Evolutionary conservation across 805 yeast genomes (phyloP).

Genomic region (Debaryomyces prosopidis): DNA sequence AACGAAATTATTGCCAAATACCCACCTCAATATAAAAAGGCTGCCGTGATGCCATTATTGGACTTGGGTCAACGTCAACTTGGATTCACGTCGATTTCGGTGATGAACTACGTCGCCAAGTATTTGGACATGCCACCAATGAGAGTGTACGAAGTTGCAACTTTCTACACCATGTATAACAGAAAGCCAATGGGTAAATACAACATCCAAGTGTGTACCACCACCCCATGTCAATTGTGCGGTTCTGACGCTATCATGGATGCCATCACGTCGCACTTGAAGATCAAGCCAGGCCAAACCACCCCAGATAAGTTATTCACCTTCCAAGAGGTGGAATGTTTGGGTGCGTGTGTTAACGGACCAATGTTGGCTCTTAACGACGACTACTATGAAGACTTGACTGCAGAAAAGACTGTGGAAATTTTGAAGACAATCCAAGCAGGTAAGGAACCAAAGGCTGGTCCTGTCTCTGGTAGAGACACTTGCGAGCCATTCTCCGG

Average conservation of each 20-base stretch:
- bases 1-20: slow-evolving; percentile 72
- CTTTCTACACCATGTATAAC: slow-evolving; percentile 89
- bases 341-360: slow-evolving; percentile 90
- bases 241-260: slow-evolving; percentile 78
- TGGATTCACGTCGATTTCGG: slow-evolving; percentile 83
- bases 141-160: slow-evolving; percentile 92
- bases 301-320: slow-evolving; percentile 76
- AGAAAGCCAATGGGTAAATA: slow-evolving; percentile 84
- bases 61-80: slow-evolving; percentile 86
- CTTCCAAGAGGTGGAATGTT: slow-evolving; percentile 84
- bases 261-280: slow-evolving; percentile 60
- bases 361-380: slow-evolving; percentile 87
- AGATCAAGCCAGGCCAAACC: slow-evolving; percentile 75
- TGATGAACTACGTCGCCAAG: slow-evolving; percentile 88
- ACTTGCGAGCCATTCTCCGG: slow-evolving; percentile 80
- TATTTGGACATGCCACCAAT: slow-evolving; percentile 86
- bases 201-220: slow-evolving; percentile 83
- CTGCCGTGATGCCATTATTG: slow-evolving; percentile 83
- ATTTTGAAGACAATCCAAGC: slow-evolving; percentile 62
- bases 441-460: slow-evolving; percentile 63
- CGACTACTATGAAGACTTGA: slow-evolving; percentile 80
- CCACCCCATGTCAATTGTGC: slow-evolving; percentile 86
- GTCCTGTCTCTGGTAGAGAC: slow-evolving; percentile 69
- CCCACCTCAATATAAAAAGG: slow-evolving; percentile 84
- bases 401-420: slow-evolving; percentile 61